Evolutionary conservation across 441 rosid genomes (phyloP).

Genomic region (Biscutella laevigata): DNA sequence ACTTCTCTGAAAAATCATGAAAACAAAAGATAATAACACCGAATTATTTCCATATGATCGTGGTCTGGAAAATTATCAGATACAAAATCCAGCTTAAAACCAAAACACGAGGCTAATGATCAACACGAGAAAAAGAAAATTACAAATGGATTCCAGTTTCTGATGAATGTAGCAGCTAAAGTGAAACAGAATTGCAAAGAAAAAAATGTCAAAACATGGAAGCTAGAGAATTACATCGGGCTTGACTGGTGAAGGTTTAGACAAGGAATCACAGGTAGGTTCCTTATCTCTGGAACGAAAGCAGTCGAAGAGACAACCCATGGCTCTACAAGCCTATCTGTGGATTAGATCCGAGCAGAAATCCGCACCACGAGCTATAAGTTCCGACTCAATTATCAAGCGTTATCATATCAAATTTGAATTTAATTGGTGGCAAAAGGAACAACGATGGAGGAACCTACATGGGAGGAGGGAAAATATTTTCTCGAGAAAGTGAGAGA

Average conservation of each 20-base stretch:
- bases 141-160: neutral
- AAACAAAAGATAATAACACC: neutral
- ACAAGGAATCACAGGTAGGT: constrained; percentile 12
- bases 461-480: neutral
- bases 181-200: neutral
- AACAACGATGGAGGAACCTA: constrained; percentile 20
- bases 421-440: neutral
- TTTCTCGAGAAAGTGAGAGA: neutral
- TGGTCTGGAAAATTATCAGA: no score
- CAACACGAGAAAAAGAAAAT: neutral
- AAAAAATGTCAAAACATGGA: neutral
- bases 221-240: constrained; percentile 21
- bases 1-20: constrained; percentile 22
- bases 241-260: constrained; percentile 21
- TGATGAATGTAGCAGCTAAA: neutral
- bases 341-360: neutral
- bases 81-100: constrained; percentile 1
- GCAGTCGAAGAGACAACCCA: constrained; percentile 70
- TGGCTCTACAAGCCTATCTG: constrained; percentile 21
- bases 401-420: neutral
- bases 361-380: no score
- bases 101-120: neutral
- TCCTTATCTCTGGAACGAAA: constrained; percentile 46
- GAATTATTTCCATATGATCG: no score
- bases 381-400: neutral